Evolutionary conservation across 192 early-diverging fungal species (phyloP).

Genomic region (Pilobolus umbonatus): DNA sequence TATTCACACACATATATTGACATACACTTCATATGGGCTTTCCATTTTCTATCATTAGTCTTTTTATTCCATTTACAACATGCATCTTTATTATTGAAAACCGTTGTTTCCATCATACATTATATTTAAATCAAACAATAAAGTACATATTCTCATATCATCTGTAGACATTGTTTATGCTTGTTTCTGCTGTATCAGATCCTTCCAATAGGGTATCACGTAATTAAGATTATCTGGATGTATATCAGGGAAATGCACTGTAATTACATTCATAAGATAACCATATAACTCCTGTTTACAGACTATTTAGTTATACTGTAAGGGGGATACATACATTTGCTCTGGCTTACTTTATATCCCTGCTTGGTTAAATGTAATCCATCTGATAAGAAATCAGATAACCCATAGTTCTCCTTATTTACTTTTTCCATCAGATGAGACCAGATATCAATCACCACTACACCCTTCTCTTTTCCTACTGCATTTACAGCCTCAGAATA

Average conservation of each 20-base stretch:
- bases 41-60: too few species aligned
- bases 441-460: conserved; percentile 34
- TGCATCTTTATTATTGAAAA: too few species aligned
- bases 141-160: too few species aligned
- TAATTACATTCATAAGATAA: conserved; percentile 40
- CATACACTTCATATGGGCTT: too few species aligned
- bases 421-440: conserved; percentile 35
- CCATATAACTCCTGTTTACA: conserved; percentile 32
- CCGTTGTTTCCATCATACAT: too few species aligned
- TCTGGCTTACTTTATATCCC: conserved; percentile 44
- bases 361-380: conserved; percentile 52
- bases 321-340: background rate
- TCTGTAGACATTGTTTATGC: too few species aligned
- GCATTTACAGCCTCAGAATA: conserved; percentile 47
- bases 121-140: too few species aligned
- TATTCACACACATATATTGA: too few species aligned
- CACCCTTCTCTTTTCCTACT: conserved; percentile 37
- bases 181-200: too few species aligned
- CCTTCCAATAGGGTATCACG: conserved; percentile 36
- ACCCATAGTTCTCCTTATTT: conserved; percentile 14
- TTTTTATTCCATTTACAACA: too few species aligned
- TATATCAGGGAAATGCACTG: conserved; percentile 40
- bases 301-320: background rate
- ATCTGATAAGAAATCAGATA: conserved; percentile 42
- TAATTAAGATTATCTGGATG: conserved; percentile 44